These are phyloP conservation scores for Musa acuminata DNA, from an alignment of 176 grass and related monocot genomes.

Conservation along the genomic window DNA sequence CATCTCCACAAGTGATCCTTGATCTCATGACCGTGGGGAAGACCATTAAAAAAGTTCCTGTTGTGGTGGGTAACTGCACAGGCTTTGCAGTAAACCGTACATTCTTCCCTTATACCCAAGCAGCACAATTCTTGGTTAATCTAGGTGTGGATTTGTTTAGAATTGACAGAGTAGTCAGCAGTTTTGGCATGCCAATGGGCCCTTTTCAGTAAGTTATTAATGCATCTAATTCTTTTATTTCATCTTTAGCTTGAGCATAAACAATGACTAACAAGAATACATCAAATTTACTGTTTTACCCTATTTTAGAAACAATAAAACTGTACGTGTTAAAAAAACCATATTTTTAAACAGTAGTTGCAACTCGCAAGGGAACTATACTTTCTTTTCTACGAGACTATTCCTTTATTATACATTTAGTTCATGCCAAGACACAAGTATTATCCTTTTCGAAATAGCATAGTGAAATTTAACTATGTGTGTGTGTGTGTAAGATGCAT, in stretches of 20 bases:
- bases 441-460: not conserved
- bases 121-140: conserved; percentile 71
- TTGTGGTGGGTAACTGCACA: conserved; percentile 95
- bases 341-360: too few relatives aligned
- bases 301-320: too few relatives aligned
- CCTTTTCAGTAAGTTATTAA: conserved; percentile 78
- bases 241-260: not conserved
- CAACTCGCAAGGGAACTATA: too few relatives aligned
- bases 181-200: conserved; percentile 97
- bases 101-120: conserved; percentile 86
- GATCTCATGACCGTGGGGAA: conserved; percentile 84
- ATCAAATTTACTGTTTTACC: too few relatives aligned
- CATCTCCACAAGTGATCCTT: conserved; percentile 80
- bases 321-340: too few relatives aligned
- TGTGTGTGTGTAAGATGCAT: too few relatives aligned
- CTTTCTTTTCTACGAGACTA: too few relatives aligned
- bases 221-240: not conserved
- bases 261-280: too few relatives aligned
- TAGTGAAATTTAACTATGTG: too few relatives aligned
- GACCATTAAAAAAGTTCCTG: conserved; percentile 89
- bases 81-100: conserved; percentile 93
- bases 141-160: conserved; percentile 83
- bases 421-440: not conserved
- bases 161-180: conserved; percentile 75
- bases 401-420: not conserved